phyloP scores from a whole-genome alignment of 371 early-diverging fungal genomes.

The Choanephora cucurbitarum region DNA sequence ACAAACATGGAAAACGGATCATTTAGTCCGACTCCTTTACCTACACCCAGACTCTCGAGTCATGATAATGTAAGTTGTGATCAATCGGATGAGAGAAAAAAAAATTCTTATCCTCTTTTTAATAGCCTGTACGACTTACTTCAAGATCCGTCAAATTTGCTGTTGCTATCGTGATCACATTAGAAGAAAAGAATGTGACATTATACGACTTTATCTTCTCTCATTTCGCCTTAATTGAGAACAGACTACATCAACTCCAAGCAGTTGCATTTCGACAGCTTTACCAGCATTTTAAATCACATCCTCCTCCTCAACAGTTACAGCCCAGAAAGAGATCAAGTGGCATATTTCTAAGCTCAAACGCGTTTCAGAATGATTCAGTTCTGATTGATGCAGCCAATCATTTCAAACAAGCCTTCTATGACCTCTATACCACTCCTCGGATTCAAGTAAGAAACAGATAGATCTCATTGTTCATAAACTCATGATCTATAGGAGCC shows the following conservation, averaged over 20 bases:
- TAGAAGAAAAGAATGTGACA: constrained; percentile 51
- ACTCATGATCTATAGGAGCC: too few species aligned
- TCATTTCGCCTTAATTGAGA: constrained; percentile 66
- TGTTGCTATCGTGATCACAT: constrained; percentile 58
- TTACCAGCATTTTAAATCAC: constrained; percentile 39
- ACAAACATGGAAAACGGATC: constrained; percentile 67
- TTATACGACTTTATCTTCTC: constrained; percentile 66
- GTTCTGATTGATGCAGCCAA: constrained; percentile 48
- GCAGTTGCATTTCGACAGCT: constrained; percentile 52
- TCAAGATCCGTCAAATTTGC: constrained; percentile 61
- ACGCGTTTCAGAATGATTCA: constrained; percentile 56
- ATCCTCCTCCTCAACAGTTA: constrained; percentile 22
- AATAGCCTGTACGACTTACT: constrained; percentile 43
- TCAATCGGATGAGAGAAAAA: too few species aligned
- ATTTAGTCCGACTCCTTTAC: constrained; percentile 65
- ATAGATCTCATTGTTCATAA: too few species aligned
- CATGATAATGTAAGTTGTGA: constrained; percentile 22
- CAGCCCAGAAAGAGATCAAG: constrained; percentile 27
- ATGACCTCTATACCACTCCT: constrained; percentile 57
- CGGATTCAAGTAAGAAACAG: constrained; percentile 68
- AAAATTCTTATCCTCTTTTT: neutral
- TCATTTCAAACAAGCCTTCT: constrained; percentile 55
- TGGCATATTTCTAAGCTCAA: constrained; percentile 39
- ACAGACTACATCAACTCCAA: constrained; percentile 62
- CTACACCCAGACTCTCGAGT: constrained; percentile 30